Evolutionary conservation across 768 basidiomycete genomes (phyloP).

Genomic region (Mycena filopes): DNA sequence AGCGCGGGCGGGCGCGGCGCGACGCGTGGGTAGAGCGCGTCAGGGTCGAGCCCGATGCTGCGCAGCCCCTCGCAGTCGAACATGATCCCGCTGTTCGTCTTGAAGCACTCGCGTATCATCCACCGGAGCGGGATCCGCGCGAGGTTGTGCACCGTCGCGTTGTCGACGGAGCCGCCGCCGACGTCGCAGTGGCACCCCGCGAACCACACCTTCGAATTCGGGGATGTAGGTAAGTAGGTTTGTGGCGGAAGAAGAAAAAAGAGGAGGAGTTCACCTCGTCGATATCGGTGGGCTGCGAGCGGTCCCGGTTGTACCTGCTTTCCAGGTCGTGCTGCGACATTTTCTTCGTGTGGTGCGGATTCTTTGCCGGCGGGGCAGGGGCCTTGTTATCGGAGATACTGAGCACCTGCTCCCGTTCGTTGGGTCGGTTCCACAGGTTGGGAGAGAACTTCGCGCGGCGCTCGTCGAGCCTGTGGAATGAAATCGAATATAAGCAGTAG

Average conservation of each 20-base stretch:
- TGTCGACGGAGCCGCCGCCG: slow-evolving; percentile 45
- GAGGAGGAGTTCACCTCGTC: slow-evolving; percentile 48
- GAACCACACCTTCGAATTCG: slow-evolving; percentile 31
- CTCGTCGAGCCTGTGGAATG: slow-evolving; percentile 53
- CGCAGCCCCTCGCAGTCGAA: slow-evolving; percentile 49
- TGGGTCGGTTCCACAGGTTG: slow-evolving; percentile 50
- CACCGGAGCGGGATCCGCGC: slow-evolving; percentile 68
- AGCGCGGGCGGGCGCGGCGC: slow-evolving; percentile 53
- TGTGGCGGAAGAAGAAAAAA: neutral
- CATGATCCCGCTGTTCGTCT: slow-evolving; percentile 52
- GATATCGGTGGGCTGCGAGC: slow-evolving; percentile 47
- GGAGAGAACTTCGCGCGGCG: slow-evolving; percentile 62
- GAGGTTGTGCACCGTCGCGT: slow-evolving; percentile 48
- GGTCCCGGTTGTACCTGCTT: slow-evolving; percentile 38
- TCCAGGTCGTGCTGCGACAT: slow-evolving; percentile 34
- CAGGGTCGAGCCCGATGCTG: slow-evolving; percentile 48
- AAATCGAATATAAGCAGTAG: too few relatives aligned
- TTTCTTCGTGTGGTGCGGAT: slow-evolving; percentile 12
- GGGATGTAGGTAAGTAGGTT: too few relatives aligned
- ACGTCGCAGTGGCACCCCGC: slow-evolving; percentile 49
- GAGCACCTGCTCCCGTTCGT: slow-evolving; percentile 44
- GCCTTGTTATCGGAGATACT: slow-evolving; percentile 33
- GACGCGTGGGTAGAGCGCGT: slow-evolving; percentile 49
- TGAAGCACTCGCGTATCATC: slow-evolving; percentile 64
- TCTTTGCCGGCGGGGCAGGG: slow-evolving; percentile 4